Evolutionary conservation across 371 early-diverging fungal genomes (phyloP).

Genomic region (Apophysomyces sp.): DNA sequence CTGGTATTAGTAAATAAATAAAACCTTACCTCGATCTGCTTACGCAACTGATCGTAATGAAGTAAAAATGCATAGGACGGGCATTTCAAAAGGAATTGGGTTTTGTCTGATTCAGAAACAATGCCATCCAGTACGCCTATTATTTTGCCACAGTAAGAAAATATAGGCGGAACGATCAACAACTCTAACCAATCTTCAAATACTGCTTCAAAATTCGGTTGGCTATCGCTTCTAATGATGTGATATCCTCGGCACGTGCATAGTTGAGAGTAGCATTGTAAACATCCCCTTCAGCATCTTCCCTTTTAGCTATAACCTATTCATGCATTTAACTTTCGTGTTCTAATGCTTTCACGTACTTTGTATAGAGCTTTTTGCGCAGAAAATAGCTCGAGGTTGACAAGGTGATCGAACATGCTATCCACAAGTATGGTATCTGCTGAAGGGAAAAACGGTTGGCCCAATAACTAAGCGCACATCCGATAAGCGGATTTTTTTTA

Average conservation of each 20-base stretch:
- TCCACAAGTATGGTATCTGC: background rate
- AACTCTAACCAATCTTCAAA: slow-evolving; percentile 13
- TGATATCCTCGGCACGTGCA: slow-evolving; percentile 20
- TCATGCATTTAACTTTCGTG: background rate
- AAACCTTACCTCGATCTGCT: slow-evolving; percentile 6
- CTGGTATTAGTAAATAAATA: background rate
- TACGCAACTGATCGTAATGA: slow-evolving; percentile 16
- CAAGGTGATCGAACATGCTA: background rate
- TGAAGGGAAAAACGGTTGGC: background rate
- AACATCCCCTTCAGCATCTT: slow-evolving; percentile 14
- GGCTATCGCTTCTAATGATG: slow-evolving; percentile 23
- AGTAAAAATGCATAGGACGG: slow-evolving; percentile 19
- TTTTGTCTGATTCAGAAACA: slow-evolving; percentile 9
- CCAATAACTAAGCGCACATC: background rate
- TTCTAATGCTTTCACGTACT: background rate
- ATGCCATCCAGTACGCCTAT: slow-evolving; percentile 14
- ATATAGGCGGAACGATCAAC: background rate
- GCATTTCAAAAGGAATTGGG: slow-evolving; percentile 10
- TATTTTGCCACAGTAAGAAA: no score
- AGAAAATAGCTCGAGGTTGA: background rate
- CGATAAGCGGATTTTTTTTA: background rate
- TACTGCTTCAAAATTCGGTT: slow-evolving; percentile 13
- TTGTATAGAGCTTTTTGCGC: slow-evolving; percentile 2
- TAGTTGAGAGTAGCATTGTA: slow-evolving; percentile 21
- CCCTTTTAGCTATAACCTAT: slow-evolving; percentile 12